Conservation (phyloP, 495 filamentous ascomycete genomes). For the Rostrohypoxylon terebratum region DNA sequence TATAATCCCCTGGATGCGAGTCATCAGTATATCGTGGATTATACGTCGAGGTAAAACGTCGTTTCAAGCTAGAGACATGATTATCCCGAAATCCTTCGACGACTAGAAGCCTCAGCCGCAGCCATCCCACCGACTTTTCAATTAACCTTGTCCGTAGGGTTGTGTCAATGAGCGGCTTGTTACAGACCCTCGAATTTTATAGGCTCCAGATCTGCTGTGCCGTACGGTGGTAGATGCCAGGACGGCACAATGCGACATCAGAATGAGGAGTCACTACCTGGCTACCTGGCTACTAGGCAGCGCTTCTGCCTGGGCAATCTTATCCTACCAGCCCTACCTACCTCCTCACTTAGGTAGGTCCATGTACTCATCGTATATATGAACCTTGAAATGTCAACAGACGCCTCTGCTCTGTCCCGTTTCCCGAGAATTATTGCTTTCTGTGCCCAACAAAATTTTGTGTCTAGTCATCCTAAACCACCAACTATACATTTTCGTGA, state of each 20-base stretch:
- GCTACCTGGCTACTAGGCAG: not conserved
- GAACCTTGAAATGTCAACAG: not conserved
- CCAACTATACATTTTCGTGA: not conserved
- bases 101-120: conserved; percentile 1
- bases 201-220: conserved; percentile 3
- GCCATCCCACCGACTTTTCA: not conserved
- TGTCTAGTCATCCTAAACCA: not conserved
- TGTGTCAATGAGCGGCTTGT: not conserved
- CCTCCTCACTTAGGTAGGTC: not conserved
- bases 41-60: not conserved
- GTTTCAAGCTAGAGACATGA: conserved; percentile 6
- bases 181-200: not conserved
- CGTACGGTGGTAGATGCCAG: not conserved
- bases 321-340: not conserved
- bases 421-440: not conserved
- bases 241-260: not conserved
- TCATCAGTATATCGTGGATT: not conserved
- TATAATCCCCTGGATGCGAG: not conserved
- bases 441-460: not conserved
- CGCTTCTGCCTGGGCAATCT: conserved; percentile 2
- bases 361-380: not conserved
- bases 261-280: conserved; percentile 5
- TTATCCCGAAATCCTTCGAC: not conserved
- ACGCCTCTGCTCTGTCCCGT: not conserved
- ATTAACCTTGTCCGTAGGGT: not conserved